phyloP scores from a whole-genome alignment of 208 protist genomes.

The Lotmaria passim region DNA sequence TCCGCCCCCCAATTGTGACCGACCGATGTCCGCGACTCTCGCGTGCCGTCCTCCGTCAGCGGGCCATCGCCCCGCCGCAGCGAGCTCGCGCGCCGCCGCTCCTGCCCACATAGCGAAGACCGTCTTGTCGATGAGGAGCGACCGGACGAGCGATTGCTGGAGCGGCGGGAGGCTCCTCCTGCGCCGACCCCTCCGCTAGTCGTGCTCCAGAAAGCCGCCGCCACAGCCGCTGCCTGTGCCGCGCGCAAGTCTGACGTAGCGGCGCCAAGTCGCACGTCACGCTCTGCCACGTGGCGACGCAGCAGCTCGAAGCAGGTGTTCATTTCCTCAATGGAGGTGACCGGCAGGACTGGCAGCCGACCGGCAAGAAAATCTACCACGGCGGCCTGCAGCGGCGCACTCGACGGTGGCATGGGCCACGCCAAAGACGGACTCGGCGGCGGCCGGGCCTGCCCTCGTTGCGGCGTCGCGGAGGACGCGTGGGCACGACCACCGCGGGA shows the following conservation, averaged over 20 bases:
- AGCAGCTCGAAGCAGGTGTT: conserved; percentile 83
- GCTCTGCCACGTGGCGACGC: conserved; percentile 45
- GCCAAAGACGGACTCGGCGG: background rate
- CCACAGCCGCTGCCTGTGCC: conserved; percentile 24
- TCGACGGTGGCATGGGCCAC: background rate
- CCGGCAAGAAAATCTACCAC: conserved; percentile 79
- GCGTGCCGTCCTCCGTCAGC: background rate
- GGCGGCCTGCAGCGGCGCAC: conserved; percentile 34
- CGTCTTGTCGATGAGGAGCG: background rate
- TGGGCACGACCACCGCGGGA: no score
- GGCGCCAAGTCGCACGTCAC: conserved; percentile 33
- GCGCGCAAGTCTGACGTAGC: conserved; percentile 34
- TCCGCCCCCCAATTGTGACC: background rate
- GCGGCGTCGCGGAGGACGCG: background rate
- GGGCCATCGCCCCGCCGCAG: background rate
- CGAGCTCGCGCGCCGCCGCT: background rate
- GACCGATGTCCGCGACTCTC: background rate
- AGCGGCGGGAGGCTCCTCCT: background rate
- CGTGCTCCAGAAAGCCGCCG: conserved; percentile 1
- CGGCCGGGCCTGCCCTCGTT: background rate
- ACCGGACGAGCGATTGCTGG: background rate
- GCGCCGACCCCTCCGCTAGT: no score
- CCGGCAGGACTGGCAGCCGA: conserved; percentile 55
- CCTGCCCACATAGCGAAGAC: background rate
- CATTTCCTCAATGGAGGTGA: conserved; percentile 84